Evolutionary conservation across 345 rosid genomes (phyloP).

Genomic region (Eucalyptus pauciflora): DNA sequence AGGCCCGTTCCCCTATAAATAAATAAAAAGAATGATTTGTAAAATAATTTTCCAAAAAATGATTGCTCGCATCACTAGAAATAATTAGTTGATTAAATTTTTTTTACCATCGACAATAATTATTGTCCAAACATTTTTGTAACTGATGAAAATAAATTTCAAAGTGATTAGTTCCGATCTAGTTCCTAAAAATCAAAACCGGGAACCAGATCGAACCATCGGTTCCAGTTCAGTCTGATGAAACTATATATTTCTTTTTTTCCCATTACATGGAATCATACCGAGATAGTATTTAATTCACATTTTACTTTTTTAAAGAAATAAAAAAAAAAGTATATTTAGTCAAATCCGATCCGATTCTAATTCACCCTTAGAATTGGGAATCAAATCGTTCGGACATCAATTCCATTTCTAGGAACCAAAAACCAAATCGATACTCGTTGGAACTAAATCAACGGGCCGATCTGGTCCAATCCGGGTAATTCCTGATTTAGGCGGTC

Average conservation of each 20-base stretch:
- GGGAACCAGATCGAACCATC: fast-evolving
- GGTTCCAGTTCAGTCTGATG: fast-evolving
- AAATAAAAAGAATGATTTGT: neutral
- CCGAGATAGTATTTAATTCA: no score
- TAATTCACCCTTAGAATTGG: fast-evolving
- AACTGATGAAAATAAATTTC: no score
- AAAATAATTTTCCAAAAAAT: neutral
- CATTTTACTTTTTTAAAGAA: no score
- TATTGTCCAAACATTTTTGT: no score
- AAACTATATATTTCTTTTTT: no score
- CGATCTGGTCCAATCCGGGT: fast-evolving
- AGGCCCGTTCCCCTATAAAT: neutral
- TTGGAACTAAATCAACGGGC: fast-evolving
- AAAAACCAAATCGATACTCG: fast-evolving
- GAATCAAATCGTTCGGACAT: fast-evolving
- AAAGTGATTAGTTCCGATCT: fast-evolving
- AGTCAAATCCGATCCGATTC: fast-evolving
- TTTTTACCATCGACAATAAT: fast-evolving
- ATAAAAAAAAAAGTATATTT: no score
- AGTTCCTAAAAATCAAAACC: no score
- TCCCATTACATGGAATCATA: no score
- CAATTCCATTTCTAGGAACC: fast-evolving
- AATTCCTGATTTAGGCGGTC: fast-evolving
- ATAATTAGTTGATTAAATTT: neutral
- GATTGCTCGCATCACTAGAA: neutral